Conservation (phyloP, 495 filamentous ascomycete genomes). For the Trichoderma orchidacearum region DNA sequence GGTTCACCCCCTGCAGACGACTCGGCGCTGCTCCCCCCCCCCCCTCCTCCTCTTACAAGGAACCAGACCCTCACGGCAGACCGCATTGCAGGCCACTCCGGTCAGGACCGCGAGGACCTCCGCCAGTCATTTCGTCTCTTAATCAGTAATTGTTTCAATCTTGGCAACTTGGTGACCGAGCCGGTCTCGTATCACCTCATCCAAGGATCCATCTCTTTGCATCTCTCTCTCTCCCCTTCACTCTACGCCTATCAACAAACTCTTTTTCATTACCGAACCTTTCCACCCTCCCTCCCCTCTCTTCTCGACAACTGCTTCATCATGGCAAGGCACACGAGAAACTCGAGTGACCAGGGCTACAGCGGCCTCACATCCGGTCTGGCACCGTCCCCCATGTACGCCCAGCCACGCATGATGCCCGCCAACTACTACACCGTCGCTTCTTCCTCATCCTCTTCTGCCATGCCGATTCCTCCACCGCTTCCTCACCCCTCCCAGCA, state of each 20-base stretch:
- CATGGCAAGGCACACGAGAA: neutral
- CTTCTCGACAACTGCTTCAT: neutral
- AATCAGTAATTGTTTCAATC: neutral
- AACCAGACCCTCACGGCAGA: neutral
- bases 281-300: neutral
- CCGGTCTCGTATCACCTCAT: neutral
- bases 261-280: neutral
- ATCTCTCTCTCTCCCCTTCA: neutral
- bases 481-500: neutral
- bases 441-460: neutral
- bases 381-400: conserved; percentile 1
- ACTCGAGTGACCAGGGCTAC: neutral
- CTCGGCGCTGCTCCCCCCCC: neutral
- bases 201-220: neutral
- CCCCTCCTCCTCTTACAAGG: neutral
- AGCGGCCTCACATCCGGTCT: neutral
- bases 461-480: neutral
- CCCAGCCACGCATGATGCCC: conserved; percentile 1
- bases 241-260: neutral
- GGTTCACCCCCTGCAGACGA: neutral
- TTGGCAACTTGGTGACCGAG: neutral
- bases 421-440: neutral
- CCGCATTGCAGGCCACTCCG: neutral
- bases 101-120: neutral
- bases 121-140: neutral